Conservation (phyloP, 2,329 filamentous ascomycete species). For the Dendrostoma leiphaemia region DNA sequence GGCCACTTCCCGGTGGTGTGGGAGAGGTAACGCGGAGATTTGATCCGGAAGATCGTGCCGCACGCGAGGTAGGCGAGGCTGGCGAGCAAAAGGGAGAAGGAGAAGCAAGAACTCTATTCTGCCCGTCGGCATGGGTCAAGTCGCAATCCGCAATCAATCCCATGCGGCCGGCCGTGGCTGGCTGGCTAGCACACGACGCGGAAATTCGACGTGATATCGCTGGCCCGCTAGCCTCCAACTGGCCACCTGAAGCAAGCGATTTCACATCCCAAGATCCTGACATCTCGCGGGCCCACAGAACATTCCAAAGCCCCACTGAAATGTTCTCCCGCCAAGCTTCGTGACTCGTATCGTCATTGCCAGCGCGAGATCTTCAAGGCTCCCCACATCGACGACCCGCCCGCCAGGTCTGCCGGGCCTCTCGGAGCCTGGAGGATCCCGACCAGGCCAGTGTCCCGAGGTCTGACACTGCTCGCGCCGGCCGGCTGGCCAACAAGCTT, state of each 20-base stretch:
- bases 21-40: conserved; percentile 3
- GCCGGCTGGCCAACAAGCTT: too few species aligned
- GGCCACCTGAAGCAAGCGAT: conserved; percentile 10
- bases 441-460: too few species aligned
- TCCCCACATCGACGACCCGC: not conserved
- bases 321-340: conserved; percentile 6
- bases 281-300: conserved; percentile 12
- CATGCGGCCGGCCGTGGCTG: not conserved
- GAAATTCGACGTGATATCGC: conserved; percentile 3
- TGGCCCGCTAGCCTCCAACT: not conserved
- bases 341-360: not conserved
- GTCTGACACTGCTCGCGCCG: too few species aligned
- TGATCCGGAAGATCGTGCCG: conserved; percentile 4
- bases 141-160: not conserved
- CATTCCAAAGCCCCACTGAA: conserved; percentile 4
- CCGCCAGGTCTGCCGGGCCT: conserved; percentile 1
- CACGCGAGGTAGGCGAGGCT: not conserved
- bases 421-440: not conserved
- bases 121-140: too few species aligned
- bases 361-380: conserved; percentile 3
- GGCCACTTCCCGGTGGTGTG: not conserved
- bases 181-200: conserved; percentile 1
- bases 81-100: not conserved
- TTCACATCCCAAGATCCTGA: conserved; percentile 16
- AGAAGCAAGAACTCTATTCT: not conserved